Evolutionary conservation across 345 rosid species (phyloP).

Genomic region (Gossypium raimondii): DNA sequence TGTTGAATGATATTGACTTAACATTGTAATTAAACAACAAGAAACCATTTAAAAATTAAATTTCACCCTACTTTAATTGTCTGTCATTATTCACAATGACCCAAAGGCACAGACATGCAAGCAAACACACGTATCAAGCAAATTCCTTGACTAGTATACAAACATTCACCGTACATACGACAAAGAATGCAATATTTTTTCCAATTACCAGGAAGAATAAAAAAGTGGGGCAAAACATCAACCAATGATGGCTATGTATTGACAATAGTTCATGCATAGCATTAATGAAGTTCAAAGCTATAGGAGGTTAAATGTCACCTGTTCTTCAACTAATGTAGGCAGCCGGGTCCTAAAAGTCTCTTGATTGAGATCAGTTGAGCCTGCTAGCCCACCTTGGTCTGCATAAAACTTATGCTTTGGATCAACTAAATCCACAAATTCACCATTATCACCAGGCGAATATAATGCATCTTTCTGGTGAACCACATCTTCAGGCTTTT

Average conservation of each 20-base stretch:
- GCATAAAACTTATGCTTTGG: conserved; percentile 29
- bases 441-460: conserved; percentile 31
- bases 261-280: not conserved
- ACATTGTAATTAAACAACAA: not conserved
- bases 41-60: not conserved
- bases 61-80: not conserved
- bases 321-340: conserved; percentile 44
- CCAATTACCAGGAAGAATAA: not conserved
- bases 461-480: conserved; percentile 23
- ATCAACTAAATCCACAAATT: conserved; percentile 24
- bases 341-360: conserved; percentile 31
- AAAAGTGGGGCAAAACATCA: not conserved
- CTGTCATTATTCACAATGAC: not conserved
- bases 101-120: not conserved
- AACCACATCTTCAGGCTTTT: conserved; percentile 38
- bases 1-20: not conserved
- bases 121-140: not conserved
- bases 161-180: not conserved
- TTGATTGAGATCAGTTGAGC: conserved; percentile 35
- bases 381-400: conserved; percentile 31
- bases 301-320: conserved; percentile 32
- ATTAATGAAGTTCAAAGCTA: not conserved
- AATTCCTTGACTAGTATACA: not conserved
- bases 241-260: not conserved
- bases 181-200: not conserved